Evolutionary conservation across 371 early-diverging fungal genomes (phyloP).

Genomic region (Cokeromyces recurvatus): DNA sequence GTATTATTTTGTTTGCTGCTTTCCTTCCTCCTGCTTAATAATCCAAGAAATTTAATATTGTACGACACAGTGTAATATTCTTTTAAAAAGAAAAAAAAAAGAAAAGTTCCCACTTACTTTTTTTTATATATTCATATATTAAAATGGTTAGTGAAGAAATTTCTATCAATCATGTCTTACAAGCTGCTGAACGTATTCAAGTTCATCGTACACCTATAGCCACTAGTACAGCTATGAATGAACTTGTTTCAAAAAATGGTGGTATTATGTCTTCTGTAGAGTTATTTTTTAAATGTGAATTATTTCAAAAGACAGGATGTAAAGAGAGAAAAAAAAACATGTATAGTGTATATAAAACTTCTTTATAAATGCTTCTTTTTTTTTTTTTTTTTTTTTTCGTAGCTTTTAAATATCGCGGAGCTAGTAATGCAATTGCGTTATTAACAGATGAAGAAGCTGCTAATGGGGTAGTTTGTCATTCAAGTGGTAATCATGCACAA

Average conservation of each 20-base stretch:
- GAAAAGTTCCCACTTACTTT: no score
- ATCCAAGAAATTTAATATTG: no score
- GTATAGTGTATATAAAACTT: no score
- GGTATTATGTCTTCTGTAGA: conserved; percentile 20
- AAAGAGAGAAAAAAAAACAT: conserved; percentile 6
- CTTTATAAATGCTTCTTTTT: no score
- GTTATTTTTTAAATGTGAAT: conserved; percentile 57
- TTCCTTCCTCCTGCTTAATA: conserved; percentile 82
- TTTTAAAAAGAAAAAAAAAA: no score
- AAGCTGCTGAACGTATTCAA: conserved; percentile 43
- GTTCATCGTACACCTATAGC: conserved; percentile 50
- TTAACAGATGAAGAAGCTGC: conserved; percentile 25
- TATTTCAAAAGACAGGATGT: conserved; percentile 55
- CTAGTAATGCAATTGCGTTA: conserved; percentile 42
- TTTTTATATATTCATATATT: no score
- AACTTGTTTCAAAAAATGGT: conserved; percentile 17
- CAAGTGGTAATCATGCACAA: conserved; percentile 51
- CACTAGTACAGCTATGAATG: conserved; percentile 32
- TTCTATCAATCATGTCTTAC: conserved; percentile 29
- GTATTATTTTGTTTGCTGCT: conserved; percentile 72
- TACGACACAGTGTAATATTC: no score
- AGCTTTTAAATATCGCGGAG: conserved; percentile 62
- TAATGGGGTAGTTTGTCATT: conserved; percentile 42
- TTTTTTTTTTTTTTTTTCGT: conserved; percentile 2
- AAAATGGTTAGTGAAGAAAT: no score